Percentiles rank a stretch among this genome's conserved stretches.
phyloP scores from a whole-genome alignment of 495 filamentous ascomycete species.

The Lophium mytilinum region DNA sequence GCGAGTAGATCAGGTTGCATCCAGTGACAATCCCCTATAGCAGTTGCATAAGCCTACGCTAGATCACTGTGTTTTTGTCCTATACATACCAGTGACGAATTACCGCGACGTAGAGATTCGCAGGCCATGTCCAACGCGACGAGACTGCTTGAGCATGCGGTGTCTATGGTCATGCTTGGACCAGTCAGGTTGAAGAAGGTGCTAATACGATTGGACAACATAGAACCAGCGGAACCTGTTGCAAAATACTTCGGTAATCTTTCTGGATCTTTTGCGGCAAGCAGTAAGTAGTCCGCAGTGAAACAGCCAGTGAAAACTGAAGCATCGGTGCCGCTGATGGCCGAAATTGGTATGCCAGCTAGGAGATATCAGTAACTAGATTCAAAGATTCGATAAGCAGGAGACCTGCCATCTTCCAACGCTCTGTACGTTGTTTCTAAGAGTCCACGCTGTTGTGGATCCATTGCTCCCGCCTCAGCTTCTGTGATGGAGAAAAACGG shows the following conservation, averaged over 20 bases:
- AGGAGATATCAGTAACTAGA: too few species aligned
- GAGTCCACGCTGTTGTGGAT: constrained; percentile 9
- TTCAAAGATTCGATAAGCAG: neutral
- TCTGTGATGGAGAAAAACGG: constrained; percentile 3
- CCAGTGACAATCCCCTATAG: constrained; percentile 1
- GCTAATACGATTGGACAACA: constrained; percentile 4
- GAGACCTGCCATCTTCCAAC: constrained; percentile 5
- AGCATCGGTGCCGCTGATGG: neutral
- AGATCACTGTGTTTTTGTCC: too few species aligned
- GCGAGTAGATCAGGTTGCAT: constrained; percentile 34
- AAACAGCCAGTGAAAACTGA: constrained; percentile 3
- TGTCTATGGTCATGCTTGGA: neutral
- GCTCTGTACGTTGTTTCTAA: constrained; percentile 6
- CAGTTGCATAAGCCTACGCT: too few species aligned
- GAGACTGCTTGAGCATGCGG: neutral
- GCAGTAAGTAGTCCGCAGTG: constrained; percentile 5
- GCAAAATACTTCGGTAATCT: neutral
- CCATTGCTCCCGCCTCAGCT: neutral
- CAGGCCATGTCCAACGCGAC: neutral
- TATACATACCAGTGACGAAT: neutral
- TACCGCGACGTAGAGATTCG: neutral
- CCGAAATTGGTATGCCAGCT: too few species aligned
- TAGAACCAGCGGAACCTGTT: constrained; percentile 2
- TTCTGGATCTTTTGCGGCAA: constrained; percentile 2
- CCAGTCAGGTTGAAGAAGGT: neutral